Percentiles rank a stretch among this genome's conserved stretches.
Conservation (phyloP, 495 filamentous ascomycete genomes). For the Margaritispora aquatica region DNA sequence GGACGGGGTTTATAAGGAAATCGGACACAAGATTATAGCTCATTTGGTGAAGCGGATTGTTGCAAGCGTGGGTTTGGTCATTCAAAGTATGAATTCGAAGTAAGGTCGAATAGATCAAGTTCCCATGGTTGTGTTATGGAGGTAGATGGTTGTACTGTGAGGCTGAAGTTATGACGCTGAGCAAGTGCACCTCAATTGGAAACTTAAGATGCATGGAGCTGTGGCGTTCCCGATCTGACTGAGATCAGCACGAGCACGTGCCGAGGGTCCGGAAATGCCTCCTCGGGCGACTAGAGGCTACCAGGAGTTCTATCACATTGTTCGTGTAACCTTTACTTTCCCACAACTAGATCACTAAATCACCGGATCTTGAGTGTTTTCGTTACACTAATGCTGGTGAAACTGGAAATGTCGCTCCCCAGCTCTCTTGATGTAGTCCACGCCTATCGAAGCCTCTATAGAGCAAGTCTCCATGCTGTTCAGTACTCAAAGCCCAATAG, state of each 20-base stretch:
- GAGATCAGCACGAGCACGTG: no score
- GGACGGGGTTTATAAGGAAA: constrained; percentile 69
- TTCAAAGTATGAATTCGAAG: neutral
- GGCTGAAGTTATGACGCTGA: neutral
- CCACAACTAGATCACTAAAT: no score
- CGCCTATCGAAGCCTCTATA: constrained; percentile 77
- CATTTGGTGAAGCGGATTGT: constrained; percentile 46
- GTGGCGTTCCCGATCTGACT: no score
- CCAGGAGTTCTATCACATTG: no score
- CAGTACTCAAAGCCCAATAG: constrained; percentile 75
- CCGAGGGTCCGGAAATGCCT: no score
- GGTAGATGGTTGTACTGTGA: neutral
- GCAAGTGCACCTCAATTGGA: neutral
- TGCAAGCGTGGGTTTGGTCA: neutral
- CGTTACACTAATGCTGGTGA: no score
- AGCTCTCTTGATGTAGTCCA: constrained; percentile 44
- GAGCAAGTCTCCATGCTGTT: constrained; percentile 66
- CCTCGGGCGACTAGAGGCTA: no score
- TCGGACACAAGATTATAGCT: constrained; percentile 60
- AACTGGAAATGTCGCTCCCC: constrained; percentile 8
- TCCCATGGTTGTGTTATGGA: neutral
- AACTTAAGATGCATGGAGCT: no score
- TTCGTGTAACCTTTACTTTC: no score
- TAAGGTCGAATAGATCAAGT: neutral
- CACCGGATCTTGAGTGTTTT: no score